Conservation (phyloP, 495 filamentous ascomycete species). For the Aspergillus leporis region DNA sequence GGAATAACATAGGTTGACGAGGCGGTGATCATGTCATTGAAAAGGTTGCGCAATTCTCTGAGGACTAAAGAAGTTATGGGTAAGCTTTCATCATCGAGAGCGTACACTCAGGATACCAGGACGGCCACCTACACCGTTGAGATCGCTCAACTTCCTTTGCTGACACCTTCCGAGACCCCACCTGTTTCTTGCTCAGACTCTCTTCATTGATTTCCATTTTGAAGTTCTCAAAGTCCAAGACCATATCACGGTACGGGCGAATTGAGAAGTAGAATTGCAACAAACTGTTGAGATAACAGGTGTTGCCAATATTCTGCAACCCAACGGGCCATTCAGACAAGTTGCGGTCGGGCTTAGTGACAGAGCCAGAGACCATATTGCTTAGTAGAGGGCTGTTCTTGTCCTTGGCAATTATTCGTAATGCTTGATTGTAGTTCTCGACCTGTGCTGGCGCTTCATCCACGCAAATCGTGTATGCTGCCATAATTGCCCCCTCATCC, state of each 20-base stretch:
- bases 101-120: not conserved
- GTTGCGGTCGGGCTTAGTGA: constrained; percentile 33
- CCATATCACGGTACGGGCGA: constrained; percentile 75
- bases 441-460: constrained; percentile 50
- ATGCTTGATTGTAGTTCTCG: constrained; percentile 49
- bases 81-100: constrained; percentile 4
- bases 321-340: constrained; percentile 70
- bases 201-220: constrained; percentile 64
- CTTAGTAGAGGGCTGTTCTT: constrained; percentile 46
- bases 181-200: constrained; percentile 59
- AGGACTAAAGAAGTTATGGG: constrained; percentile 52
- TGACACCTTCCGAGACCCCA: constrained; percentile 61
- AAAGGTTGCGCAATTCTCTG: constrained; percentile 70
- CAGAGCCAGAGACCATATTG: constrained; percentile 35
- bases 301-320: constrained; percentile 90
- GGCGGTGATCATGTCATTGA: constrained; percentile 66
- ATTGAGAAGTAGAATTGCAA: constrained; percentile 95
- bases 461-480: constrained; percentile 50
- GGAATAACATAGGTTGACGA: constrained; percentile 59
- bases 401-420: constrained; percentile 51
- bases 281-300: constrained; percentile 96
- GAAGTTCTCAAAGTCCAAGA: constrained; percentile 68
- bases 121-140: constrained; percentile 62
- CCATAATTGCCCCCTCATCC: constrained; percentile 51
- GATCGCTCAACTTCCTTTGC: constrained; percentile 65